These are phyloP conservation scores for Collybia sp. DNA, from an alignment of 768 basidiomycete genomes.

Conservation along the genomic window DNA sequence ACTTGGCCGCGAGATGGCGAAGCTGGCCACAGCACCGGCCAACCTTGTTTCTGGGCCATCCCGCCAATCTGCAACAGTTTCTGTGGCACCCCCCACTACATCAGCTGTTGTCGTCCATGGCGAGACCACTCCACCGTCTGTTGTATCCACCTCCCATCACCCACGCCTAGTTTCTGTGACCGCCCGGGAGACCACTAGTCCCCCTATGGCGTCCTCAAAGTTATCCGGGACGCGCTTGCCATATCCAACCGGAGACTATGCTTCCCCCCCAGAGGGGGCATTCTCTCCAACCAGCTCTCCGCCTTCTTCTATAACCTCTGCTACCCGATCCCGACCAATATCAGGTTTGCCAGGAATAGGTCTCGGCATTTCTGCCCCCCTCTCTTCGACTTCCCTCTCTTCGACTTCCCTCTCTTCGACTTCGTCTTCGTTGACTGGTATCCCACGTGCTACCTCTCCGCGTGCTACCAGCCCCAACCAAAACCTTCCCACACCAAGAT, in stretches of 20 bases:
- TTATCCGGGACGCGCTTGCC: constrained; percentile 57
- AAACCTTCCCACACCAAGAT: constrained; percentile 39
- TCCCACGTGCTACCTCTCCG: constrained; percentile 12
- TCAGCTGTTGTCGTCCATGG: constrained; percentile 39
- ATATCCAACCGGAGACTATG: constrained; percentile 82
- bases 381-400: constrained; percentile 19
- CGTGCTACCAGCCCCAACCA: constrained; percentile 15
- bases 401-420: constrained; percentile 18
- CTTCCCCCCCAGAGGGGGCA: constrained; percentile 49
- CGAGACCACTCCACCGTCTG: constrained; percentile 17
- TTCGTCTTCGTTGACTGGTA: constrained; percentile 17
- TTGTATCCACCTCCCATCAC: constrained; percentile 29
- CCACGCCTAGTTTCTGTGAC: constrained; percentile 33
- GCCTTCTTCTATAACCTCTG: constrained; percentile 49
- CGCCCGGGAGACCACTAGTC: constrained; percentile 62
- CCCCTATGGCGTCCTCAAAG: constrained; percentile 49
- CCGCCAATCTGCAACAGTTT: constrained; percentile 40
- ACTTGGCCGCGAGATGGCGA: constrained; percentile 79
- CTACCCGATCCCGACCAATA: constrained; percentile 39
- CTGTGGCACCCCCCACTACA: constrained; percentile 38
- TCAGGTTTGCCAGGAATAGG: constrained; percentile 23
- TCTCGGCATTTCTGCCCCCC: constrained; percentile 5
- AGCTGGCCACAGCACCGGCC: constrained; percentile 47
- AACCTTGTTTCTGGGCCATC: constrained; percentile 50
- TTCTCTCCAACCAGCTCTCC: constrained; percentile 41